Base-by-base conservation (phyloP, 345 rosid species). In the Draba incana region DNA sequence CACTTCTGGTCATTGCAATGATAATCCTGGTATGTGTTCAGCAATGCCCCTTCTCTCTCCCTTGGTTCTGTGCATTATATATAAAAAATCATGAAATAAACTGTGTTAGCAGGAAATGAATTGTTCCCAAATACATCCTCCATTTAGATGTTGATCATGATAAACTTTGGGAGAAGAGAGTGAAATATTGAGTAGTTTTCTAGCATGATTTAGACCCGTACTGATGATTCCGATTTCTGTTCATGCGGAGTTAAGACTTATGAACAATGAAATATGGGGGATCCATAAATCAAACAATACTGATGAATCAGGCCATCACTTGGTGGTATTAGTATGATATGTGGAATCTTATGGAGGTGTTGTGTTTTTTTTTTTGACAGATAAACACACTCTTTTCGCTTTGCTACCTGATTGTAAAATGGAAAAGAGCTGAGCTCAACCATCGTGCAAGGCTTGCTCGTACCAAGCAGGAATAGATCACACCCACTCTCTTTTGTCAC, bases 391-490 rank as follows among this genome's bases (percentile, higher is more conserved):
- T 95, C 15, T 85, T 87, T 42, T 81, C 91, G 16, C 78, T 94
- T 54, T 89, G 99, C 78, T 75, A 81, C 79, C 65, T 89, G 62
- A 92, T 94, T 4, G 96, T 94, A 20, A 82, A 80, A 56, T 94
- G 99, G 98, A 94, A 94, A 80, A 89, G 66, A 78, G 98, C 99
- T 4, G 99, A 92, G 79, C 97, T 94, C 37, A 88, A 84, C 79
- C 97, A 94, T 75, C 92, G 88, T 0, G 92, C 98, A 50, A 86
- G 93, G 75, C 74, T 80, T 64, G 78, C 92, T 57, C 92, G 66
- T 53, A 72, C 81, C 45, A 94, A 94, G 84, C 71, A 86, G 78
- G 98, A 94, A 15, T 94, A 82, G 83, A 61, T n/a, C 45, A 27
- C 59, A 35, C 20, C 57, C 35, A 46, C 56, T 13, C 50, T 27